phyloP scores from a whole-genome alignment of 208 protist genomes.

The Leishmania tropica region DNA sequence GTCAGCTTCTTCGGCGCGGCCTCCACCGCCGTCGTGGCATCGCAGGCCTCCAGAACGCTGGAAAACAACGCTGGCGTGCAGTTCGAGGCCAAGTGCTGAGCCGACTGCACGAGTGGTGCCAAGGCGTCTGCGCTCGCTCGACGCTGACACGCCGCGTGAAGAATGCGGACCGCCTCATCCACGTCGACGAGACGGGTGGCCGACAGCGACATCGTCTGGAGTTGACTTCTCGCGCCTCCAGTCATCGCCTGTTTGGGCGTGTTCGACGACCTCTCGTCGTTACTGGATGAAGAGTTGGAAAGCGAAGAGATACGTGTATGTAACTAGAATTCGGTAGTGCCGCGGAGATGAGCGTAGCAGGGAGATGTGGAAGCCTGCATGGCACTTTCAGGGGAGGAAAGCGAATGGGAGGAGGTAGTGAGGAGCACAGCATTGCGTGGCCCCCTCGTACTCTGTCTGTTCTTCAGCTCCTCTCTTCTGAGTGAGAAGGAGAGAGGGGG shows the following conservation, averaged over 20 bases:
- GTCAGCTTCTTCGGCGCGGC: conserved; percentile 37
- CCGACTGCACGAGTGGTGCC: conserved; percentile 26
- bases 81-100: conserved; percentile 22
- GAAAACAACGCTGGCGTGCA: conserved; percentile 43
- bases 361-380: not conserved
- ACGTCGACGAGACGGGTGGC: conserved; percentile 16
- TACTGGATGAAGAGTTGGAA: not conserved
- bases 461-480: not conserved
- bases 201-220: conserved; percentile 7
- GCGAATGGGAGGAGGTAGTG: not conserved
- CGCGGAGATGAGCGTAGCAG: not conserved
- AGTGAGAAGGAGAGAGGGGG: not conserved
- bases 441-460: not conserved
- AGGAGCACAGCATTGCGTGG: not conserved
- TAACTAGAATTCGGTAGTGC: not conserved
- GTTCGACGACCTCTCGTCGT: not conserved
- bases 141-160: conserved; percentile 19
- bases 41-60: conserved; percentile 47
- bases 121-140: conserved; percentile 12
- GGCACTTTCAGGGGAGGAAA: not conserved
- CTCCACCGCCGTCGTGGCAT: conserved; percentile 28
- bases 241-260: not conserved
- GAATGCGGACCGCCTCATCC: conserved; percentile 24
- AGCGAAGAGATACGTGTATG: not conserved
- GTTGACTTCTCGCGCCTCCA: not conserved